Evolutionary conservation across 352 stramenopile species (phyloP).

Genomic region (Globisporangium nodosum): DNA sequence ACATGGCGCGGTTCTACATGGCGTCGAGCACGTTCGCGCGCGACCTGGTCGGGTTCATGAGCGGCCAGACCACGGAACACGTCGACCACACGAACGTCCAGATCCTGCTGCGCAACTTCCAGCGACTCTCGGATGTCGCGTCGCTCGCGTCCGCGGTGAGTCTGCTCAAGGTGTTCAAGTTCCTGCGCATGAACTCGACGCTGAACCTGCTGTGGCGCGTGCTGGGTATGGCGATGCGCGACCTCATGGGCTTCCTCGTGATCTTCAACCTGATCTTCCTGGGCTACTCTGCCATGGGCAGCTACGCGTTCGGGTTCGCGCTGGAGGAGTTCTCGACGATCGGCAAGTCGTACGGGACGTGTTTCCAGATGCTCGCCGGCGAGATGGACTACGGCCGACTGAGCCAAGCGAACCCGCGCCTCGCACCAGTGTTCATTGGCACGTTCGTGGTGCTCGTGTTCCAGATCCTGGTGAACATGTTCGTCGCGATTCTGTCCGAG

Average conservation of each 20-base stretch:
- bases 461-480: constrained; percentile 88
- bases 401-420: constrained; percentile 68
- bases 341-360: constrained; percentile 74
- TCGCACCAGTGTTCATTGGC: constrained; percentile 78
- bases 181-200: constrained; percentile 87
- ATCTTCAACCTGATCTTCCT: constrained; percentile 89
- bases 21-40: constrained; percentile 43
- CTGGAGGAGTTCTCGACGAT: constrained; percentile 84
- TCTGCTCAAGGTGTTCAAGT: constrained; percentile 87
- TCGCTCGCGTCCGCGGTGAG: constrained; percentile 72
- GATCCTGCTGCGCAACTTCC: constrained; percentile 56
- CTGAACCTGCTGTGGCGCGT: constrained; percentile 83
- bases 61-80: constrained; percentile 28
- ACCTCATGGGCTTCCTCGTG: constrained; percentile 86
- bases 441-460: constrained; percentile 85
- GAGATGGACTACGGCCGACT: constrained; percentile 78
- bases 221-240: constrained; percentile 73
- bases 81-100: constrained; percentile 62
- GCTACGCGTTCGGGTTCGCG: constrained; percentile 77
- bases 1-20: constrained; percentile 65
- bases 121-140: constrained; percentile 70
- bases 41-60: constrained; percentile 37
- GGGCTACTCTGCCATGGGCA: constrained; percentile 82
- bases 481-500: constrained; percentile 85
- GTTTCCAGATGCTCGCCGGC: constrained; percentile 84